A percentile compares a stretch with the other conserved stretches of the same genome.
phyloP scores from a whole-genome alignment of 2,329 filamentous ascomycete genomes.

The Colletotrichum sp. region DNA sequence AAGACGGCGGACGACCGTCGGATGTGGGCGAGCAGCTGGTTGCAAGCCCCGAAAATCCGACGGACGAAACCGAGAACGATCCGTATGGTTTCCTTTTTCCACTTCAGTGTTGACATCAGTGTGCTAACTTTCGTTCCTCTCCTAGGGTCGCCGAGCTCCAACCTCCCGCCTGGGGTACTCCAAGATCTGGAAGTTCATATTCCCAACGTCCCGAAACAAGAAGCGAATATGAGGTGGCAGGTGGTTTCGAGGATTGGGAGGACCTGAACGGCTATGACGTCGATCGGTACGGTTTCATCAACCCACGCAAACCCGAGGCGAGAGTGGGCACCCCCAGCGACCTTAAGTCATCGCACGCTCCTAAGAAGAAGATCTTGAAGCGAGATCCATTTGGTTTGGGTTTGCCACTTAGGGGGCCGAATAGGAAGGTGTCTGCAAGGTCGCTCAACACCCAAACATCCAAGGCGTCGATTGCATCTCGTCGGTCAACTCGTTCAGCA shows the following conservation, averaged over 20 bases:
- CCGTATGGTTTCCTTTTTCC: slow-evolving; percentile 61
- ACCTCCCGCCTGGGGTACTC: slow-evolving; percentile 37
- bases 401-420: slow-evolving; percentile 42
- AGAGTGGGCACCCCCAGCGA: slow-evolving; percentile 45
- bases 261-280: slow-evolving; percentile 65
- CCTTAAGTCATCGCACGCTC: slow-evolving; percentile 45
- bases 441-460: slow-evolving; percentile 64
- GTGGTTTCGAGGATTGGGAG: slow-evolving; percentile 71
- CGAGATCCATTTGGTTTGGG: slow-evolving; percentile 41
- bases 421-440: slow-evolving; percentile 59
- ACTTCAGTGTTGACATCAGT: slow-evolving; percentile 22
- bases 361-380: slow-evolving; percentile 49
- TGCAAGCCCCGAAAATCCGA: slow-evolving; percentile 54
- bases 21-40: slow-evolving; percentile 51
- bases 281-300: slow-evolving; percentile 73
- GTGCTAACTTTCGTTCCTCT: slow-evolving; percentile 30
- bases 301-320: slow-evolving; percentile 43
- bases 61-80: slow-evolving; percentile 57
- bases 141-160: slow-evolving; percentile 31
- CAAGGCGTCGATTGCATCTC: slow-evolving; percentile 53
- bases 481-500: slow-evolving; percentile 57
- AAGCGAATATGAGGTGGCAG: slow-evolving; percentile 53
- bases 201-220: slow-evolving; percentile 48
- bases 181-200: slow-evolving; percentile 48
- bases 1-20: slow-evolving; percentile 53